Percentiles rank a stretch among this genome's conserved stretches.
Evolutionary conservation across 164 flowering plant genomes (phyloP).

Genomic region (Pachysandra terminalis): DNA sequence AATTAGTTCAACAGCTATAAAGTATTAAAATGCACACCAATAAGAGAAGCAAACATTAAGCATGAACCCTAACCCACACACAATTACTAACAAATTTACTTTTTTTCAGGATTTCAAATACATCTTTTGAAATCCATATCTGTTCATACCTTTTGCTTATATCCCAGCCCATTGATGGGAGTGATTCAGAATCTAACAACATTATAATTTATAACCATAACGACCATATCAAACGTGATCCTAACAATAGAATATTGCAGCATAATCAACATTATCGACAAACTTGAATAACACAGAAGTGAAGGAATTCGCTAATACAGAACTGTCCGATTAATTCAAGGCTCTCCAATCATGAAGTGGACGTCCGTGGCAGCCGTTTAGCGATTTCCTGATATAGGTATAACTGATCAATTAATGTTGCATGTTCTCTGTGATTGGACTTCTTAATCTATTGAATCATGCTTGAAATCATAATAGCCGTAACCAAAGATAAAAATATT

Average conservation of each 20-base stretch:
- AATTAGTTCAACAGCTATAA: too few species aligned
- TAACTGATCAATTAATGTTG: too few species aligned
- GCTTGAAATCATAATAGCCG: too few species aligned
- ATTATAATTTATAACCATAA: not conserved
- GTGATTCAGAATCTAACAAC: not conserved
- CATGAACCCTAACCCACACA: too few species aligned
- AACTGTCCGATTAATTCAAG: not conserved
- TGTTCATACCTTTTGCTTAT: not conserved
- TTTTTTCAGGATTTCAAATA: too few species aligned
- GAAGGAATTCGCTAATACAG: not conserved
- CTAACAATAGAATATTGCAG: not conserved
- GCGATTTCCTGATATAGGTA: constrained; percentile 69
- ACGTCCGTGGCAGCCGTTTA: constrained; percentile 76
- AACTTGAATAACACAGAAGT: constrained; percentile 1
- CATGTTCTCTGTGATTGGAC: too few species aligned
- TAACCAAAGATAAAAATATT: too few species aligned
- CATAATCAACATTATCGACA: not conserved
- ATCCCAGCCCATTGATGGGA: not conserved
- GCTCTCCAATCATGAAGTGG: constrained; percentile 34
- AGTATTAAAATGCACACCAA: too few species aligned
- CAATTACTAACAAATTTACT: too few species aligned
- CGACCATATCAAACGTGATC: not conserved
- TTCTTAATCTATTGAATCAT: too few species aligned
- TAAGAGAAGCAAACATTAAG: too few species aligned
- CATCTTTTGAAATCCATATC: not conserved